These are phyloP conservation scores for Carex parvula DNA, from an alignment of 176 grass and related monocot species.

Conservation along the genomic window DNA sequence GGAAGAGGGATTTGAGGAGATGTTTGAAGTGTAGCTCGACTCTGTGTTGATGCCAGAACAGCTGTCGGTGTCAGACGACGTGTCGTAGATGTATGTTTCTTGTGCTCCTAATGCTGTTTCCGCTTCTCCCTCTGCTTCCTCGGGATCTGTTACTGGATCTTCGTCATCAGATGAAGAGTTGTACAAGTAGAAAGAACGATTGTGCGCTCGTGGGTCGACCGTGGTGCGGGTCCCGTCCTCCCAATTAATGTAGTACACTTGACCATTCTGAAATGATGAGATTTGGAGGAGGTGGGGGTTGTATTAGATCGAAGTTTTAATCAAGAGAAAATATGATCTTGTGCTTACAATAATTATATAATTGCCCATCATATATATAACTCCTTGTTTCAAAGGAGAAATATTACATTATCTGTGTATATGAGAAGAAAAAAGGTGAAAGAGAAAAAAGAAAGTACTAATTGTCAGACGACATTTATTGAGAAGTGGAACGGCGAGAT, in stretches of 20 bases:
- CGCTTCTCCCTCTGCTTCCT: constrained; percentile 10
- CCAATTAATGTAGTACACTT: constrained; percentile 98
- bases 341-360: background rate
- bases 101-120: background rate
- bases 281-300: background rate
- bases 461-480: constrained; percentile 19
- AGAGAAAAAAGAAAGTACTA: background rate
- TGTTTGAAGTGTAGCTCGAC: constrained; percentile 38
- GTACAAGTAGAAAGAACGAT: constrained; percentile 47
- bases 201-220: constrained; percentile 24
- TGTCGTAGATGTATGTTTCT: background rate
- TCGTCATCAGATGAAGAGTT: constrained; percentile 41
- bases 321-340: background rate
- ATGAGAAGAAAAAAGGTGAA: background rate
- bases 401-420: background rate
- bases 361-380: too few species aligned
- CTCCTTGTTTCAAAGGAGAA: too few species aligned
- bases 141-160: background rate
- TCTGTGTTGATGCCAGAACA: constrained; percentile 26
- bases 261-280: constrained; percentile 58
- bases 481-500: constrained; percentile 31
- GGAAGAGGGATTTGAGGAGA: constrained; percentile 57
- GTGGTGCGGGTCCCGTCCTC: constrained; percentile 77
- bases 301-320: constrained; percentile 20
- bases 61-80: constrained; percentile 5